phyloP scores from a whole-genome alignment of 2,329 filamentous ascomycete species.

The Penicillium janthinellum region DNA sequence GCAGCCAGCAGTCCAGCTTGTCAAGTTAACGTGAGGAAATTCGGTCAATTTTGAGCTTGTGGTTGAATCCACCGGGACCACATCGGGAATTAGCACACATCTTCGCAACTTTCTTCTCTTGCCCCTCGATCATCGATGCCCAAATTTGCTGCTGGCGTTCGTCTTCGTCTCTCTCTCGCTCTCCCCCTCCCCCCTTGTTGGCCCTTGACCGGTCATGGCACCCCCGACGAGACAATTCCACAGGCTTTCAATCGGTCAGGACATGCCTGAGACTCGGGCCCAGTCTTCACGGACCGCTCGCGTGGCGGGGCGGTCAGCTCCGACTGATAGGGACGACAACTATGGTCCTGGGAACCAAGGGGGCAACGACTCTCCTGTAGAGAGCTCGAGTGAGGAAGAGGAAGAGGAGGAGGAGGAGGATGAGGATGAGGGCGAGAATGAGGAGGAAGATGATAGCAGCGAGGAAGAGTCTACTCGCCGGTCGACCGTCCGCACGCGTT shows the following conservation, averaged over 20 bases:
- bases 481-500: conserved; percentile 32
- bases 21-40: no score
- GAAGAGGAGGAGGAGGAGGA: conserved; percentile 19
- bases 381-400: conserved; percentile 17
- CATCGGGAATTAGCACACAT: not conserved
- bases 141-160: not conserved
- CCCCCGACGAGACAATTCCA: conserved; percentile 43
- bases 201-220: conserved; percentile 36
- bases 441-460: conserved; percentile 18
- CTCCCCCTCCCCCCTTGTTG: conserved; percentile 11
- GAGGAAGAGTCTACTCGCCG: conserved; percentile 20
- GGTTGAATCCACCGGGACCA: conserved; percentile 1
- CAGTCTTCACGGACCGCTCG: conserved; percentile 27
- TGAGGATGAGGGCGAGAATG: conserved; percentile 8
- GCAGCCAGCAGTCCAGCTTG: not conserved
- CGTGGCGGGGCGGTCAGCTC: conserved; percentile 17
- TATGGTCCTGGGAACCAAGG: conserved; percentile 9
- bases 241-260: conserved; percentile 41
- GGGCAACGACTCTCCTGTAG: conserved; percentile 16
- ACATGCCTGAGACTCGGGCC: conserved; percentile 35
- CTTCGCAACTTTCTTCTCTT: not conserved
- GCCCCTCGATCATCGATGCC: not conserved
- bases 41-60: conserved; percentile 17
- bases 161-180: not conserved
- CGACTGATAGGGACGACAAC: conserved; percentile 20